Base-by-base conservation (phyloP, 768 basidiomycete genomes). In the Hypholoma sublateritium region DNA sequence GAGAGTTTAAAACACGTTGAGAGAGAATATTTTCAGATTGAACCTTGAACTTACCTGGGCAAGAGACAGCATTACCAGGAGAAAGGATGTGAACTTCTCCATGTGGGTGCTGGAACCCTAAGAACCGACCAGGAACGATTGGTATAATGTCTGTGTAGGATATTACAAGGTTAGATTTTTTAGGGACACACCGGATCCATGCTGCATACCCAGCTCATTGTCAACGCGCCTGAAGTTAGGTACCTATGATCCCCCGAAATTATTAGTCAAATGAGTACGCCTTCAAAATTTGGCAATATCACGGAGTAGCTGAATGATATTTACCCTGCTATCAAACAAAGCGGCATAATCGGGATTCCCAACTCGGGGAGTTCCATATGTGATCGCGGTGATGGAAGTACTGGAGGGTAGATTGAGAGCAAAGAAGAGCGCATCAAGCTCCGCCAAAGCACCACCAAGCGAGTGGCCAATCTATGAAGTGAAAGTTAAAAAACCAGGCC, bases 81-180 rank as follows among this genome's bases (percentile, higher is more conserved):
- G 74, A 68, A 53, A 82, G 53, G 42, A 87, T 80, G 59, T 84
- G 82, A 13, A 84, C 67, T 64, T 87, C 84, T 19, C 82, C 82
- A 19, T 75, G 68, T 2, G 79, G 77, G 55, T 84, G 82, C 34
- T 69, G 58, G 68, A 78, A 87, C 44, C 80, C 81, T 56, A 85
- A 63, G 55, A 69, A 72, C 19, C 75, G 72, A 2, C 76, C 79
- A 5, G 85, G 85, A 5, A 87, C 74, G 56, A 82, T 85, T 19
- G 87, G 86, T 36, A 88, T 70, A 34, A 76, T 55, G 60, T 83
- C 79, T 74, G 21, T n/a, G 13, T 16, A 6, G 28, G 28, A 32
- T 9, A 32, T 47, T 28, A 17, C 12, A 51, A 42, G 19, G 22
- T 43, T 19, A 36, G 24, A 36, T 6, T 43, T n/a, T 8, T 35